Base-by-base conservation (phyloP, 345 rosid species). In the Corchorus capsularis region DNA sequence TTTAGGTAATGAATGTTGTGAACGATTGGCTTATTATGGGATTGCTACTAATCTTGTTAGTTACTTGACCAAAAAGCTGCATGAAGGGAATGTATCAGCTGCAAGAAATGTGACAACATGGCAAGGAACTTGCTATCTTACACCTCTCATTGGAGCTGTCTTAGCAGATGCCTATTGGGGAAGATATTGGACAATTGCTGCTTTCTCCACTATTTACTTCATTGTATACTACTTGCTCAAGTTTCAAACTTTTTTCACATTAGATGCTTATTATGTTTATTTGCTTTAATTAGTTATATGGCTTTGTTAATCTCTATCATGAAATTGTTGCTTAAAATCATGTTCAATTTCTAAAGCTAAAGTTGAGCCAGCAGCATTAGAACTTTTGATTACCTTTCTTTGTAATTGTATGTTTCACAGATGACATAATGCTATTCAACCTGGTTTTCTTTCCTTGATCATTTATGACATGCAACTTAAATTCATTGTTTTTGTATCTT, bases 81-180 rank as follows among this genome's bases (percentile, higher is more conserved):
- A 92, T n/a, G 93, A 96, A 81, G 92, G 97, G 56, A 96, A 93
- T 83, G 97, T 92, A 34, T 77, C 93, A 22, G 97, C 98, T 55
- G 97, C 99, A 70, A 89, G 90, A 82, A 92, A 89, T 77, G 99
- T 92, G 56, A 86, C 94, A 0, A 92, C 95, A 60, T 93, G 98
- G 98, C 79, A 85, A 75, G 98, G 97, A 47, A 96, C 98, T 76
- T 93, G 97, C 83, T 93, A 96, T 77, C 88, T 96, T 13, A 85
- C 99, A 34, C 99, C 99, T 73, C 93, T 96, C 60, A 86, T 92
- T 74, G 99, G 99, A 72, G 96, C 98, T 14, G 79, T 92, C 27
- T 16, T 96, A 63, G 99, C 98, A 37, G 99, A 96, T 89, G 94
- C 98, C 46, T 96, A 89, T 66, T 92, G 97, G 97, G 99, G 99